phyloP scores from a whole-genome alignment of 805 yeast species.

The Candida odintsovae region DNA sequence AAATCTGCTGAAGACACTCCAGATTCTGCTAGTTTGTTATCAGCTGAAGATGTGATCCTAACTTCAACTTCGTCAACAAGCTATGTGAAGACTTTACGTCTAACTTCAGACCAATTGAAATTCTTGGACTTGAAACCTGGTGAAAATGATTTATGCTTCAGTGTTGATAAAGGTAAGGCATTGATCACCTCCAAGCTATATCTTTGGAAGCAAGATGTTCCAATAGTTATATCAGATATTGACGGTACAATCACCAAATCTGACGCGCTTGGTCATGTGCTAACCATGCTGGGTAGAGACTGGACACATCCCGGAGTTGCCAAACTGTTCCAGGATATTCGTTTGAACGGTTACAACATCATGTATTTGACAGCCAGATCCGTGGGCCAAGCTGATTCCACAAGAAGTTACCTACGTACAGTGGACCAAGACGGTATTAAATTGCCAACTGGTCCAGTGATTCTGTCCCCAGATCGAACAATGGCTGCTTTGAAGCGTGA shows the following conservation, averaged over 20 bases:
- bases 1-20: neutral
- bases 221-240: conserved; percentile 93
- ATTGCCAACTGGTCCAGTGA: conserved; percentile 89
- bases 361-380: conserved; percentile 92
- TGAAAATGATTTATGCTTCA: conserved; percentile 69
- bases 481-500: conserved; percentile 92
- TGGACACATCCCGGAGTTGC: conserved; percentile 99
- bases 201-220: conserved; percentile 78
- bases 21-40: neutral
- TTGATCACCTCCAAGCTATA: conserved; percentile 66
- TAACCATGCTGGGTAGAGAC: conserved; percentile 90
- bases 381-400: conserved; percentile 91
- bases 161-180: conserved; percentile 80
- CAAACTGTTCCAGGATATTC: conserved; percentile 79
- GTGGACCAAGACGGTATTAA: conserved; percentile 70
- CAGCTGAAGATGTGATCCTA: conserved; percentile 2
- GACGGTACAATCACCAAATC: conserved; percentile 98
- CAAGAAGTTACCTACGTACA: conserved; percentile 75
- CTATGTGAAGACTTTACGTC: conserved; percentile 80
- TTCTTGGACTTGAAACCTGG: conserved; percentile 72
- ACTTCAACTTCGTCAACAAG: conserved; percentile 22
- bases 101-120: conserved; percentile 85
- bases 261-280: conserved; percentile 94
- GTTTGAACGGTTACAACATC: conserved; percentile 83
- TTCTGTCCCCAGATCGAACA: conserved; percentile 91